Percentiles rank a stretch among this genome's conserved stretches.
These are phyloP conservation scores for Rhizopus stolonifer DNA, from an alignment of 371 early-diverging fungal genomes.

Conservation along the genomic window DNA sequence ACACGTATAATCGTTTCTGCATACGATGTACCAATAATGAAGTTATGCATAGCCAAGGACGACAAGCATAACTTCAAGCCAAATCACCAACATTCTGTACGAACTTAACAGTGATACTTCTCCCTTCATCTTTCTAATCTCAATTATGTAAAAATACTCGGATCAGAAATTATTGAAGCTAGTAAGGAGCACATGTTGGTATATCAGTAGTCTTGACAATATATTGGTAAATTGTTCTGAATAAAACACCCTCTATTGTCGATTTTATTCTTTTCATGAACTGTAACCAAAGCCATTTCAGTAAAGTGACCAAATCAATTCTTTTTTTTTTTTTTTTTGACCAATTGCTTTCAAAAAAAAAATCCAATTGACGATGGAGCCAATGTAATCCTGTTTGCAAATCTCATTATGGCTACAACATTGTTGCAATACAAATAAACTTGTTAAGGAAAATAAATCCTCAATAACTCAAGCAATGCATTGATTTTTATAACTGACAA, in stretches of 20 bases:
- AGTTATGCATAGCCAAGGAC: constrained; percentile 1
- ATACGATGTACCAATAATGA: constrained; percentile 5
- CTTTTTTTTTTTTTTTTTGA: too few species aligned
- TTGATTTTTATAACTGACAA: too few species aligned
- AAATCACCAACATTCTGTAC: neutral
- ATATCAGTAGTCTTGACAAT: neutral
- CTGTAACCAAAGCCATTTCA: too few species aligned
- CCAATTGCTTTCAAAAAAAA: too few species aligned
- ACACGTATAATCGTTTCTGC: constrained; percentile 1
- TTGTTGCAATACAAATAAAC: too few species aligned
- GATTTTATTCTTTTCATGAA: neutral
- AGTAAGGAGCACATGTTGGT: neutral
- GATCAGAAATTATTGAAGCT: neutral
- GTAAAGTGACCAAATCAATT: too few species aligned
- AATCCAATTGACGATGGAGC: too few species aligned
- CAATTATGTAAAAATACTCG: constrained; percentile 2
- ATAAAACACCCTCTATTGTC: neutral
- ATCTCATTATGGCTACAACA: too few species aligned
- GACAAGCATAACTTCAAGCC: constrained; percentile 1
- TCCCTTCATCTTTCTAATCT: neutral
- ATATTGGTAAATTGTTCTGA: neutral
- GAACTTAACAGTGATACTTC: neutral
- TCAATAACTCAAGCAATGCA: too few species aligned
- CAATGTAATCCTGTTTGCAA: too few species aligned
- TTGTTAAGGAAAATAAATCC: too few species aligned